Conservation (phyloP, 2,329 filamentous ascomycete species). For the Colletotrichum abscissum region DNA sequence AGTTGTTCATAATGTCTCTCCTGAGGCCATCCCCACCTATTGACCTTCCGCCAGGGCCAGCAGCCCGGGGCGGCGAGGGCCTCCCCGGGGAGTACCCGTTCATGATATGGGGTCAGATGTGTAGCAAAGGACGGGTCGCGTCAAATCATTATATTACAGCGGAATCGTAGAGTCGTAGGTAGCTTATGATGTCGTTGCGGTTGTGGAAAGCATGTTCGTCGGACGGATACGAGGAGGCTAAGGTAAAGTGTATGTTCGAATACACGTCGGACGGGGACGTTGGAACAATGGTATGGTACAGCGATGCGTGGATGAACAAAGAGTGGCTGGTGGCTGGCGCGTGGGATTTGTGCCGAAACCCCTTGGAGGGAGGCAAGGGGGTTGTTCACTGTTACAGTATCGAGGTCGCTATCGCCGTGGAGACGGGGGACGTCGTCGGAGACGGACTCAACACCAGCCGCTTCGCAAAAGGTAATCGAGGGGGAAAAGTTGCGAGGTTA, state of each 20-base stretch:
- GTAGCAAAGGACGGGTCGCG: conserved; percentile 4
- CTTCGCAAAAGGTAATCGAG: not conserved
- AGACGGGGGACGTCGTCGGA: conserved; percentile 7
- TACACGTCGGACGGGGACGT: not conserved
- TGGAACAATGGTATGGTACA: conserved; percentile 15
- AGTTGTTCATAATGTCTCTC: conserved; percentile 63
- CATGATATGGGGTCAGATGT: conserved; percentile 44
- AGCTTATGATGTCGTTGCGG: conserved; percentile 9
- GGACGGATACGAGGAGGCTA: not conserved
- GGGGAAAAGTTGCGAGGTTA: not conserved
- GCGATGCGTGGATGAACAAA: conserved; percentile 3
- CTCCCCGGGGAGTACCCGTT: conserved; percentile 50
- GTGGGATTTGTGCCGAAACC: conserved; percentile 30
- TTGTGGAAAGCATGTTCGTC: conserved; percentile 27
- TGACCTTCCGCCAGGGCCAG: conserved; percentile 57
- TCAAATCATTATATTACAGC: conserved; percentile 36
- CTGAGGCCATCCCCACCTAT: conserved; percentile 69
- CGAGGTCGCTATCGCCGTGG: conserved; percentile 27
- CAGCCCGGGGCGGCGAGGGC: conserved; percentile 45
- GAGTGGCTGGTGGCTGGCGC: conserved; percentile 26
- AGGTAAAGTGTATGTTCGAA: not conserved
- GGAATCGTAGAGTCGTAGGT: conserved; percentile 18
- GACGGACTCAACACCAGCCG: not conserved
- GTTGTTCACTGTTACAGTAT: conserved; percentile 9
- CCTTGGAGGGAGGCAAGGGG: conserved; percentile 27